phyloP scores from a whole-genome alignment of 768 basidiomycete genomes.

The Lactifluus echinatus region DNA sequence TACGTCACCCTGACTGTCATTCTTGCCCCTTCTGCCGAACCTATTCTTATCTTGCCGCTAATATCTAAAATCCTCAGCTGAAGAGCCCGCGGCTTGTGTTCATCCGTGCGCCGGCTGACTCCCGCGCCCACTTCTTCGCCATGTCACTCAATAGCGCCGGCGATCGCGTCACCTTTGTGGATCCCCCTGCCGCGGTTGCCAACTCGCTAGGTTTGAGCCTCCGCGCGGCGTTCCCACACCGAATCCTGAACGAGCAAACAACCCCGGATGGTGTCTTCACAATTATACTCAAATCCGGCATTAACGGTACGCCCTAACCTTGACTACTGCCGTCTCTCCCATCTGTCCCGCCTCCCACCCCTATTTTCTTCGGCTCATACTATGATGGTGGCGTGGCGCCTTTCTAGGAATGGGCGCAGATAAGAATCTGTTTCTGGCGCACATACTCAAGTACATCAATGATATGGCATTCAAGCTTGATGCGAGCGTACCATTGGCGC shows the following conservation, averaged over 20 bases:
- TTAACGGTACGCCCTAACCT: slow-evolving; percentile 18
- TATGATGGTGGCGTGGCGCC: not conserved
- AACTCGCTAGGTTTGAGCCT: slow-evolving; percentile 33
- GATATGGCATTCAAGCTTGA: slow-evolving; percentile 53
- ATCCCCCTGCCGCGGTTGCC: slow-evolving; percentile 33
- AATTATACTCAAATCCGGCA: slow-evolving; percentile 41
- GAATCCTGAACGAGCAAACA: slow-evolving; percentile 34
- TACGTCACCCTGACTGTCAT: slow-evolving; percentile 28
- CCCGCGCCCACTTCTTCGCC: slow-evolving; percentile 49
- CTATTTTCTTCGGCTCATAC: not conserved
- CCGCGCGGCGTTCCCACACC: slow-evolving; percentile 35
- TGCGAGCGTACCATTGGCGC: slow-evolving; percentile 55
- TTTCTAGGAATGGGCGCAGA: slow-evolving; percentile 29
- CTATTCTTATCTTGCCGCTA: slow-evolving; percentile 12
- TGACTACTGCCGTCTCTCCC: too few species aligned
- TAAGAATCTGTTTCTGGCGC: slow-evolving; percentile 49
- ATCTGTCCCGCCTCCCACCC: not conserved
- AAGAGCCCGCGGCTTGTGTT: slow-evolving; percentile 65
- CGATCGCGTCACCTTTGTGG: slow-evolving; percentile 40
- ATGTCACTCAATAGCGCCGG: slow-evolving; percentile 57
- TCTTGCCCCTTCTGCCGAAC: not conserved
- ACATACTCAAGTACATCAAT: slow-evolving; percentile 52
- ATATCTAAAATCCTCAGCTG: slow-evolving; percentile 10
- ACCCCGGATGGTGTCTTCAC: slow-evolving; percentile 45
- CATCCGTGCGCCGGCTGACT: slow-evolving; percentile 41